Conservation (phyloP, 176 grass and related monocot species). For the Aegilops speltoides region DNA sequence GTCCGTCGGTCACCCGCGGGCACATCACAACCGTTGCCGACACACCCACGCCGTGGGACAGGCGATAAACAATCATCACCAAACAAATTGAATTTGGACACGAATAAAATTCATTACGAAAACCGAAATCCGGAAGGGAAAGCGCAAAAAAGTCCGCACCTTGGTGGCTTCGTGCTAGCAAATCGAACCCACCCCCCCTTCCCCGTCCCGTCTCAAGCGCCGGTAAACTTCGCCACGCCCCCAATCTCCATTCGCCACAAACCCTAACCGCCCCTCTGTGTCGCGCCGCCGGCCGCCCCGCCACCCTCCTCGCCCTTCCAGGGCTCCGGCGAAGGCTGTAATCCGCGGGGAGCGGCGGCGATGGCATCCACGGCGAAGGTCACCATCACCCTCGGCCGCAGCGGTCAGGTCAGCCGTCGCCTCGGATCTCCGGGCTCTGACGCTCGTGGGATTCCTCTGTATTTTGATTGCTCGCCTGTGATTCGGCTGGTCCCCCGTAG, state of each 20-base stretch:
- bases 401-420: conserved; percentile 55
- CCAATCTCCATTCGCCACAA: conserved; percentile 20
- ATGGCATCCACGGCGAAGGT: conserved; percentile 47
- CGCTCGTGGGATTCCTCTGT: not conserved
- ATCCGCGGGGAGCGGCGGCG: not conserved
- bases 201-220: conserved; percentile 2
- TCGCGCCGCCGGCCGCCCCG: not conserved
- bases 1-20: not conserved
- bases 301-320: not conserved
- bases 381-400: conserved; percentile 75
- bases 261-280: conserved; percentile 25
- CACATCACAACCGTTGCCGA: not conserved
- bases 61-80: not conserved
- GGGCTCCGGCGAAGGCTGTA: not conserved
- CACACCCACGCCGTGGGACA: not conserved
- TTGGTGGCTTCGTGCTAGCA: not conserved
- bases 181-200: not conserved
- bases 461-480: not conserved
- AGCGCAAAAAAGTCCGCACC: not conserved
- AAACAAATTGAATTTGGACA: not conserved
- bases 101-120: not conserved
- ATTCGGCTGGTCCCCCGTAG: not conserved
- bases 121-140: not conserved
- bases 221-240: conserved; percentile 19
- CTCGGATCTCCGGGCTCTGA: not conserved